phyloP scores from a whole-genome alignment of 2,329 filamentous ascomycete species.

The Chalaropsis thielavioides region DNA sequence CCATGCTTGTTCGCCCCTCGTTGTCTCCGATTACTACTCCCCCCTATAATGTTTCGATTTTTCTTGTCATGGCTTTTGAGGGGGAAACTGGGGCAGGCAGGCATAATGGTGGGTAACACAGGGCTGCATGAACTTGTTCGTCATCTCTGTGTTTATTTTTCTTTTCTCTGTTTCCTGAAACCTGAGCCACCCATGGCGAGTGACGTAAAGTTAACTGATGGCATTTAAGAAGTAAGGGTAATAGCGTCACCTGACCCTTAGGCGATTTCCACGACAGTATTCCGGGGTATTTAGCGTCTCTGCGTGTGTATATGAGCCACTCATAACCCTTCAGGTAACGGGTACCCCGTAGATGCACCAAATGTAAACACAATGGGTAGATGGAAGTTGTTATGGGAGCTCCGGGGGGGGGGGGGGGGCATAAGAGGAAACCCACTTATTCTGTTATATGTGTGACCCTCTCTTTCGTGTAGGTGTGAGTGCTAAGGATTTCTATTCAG shows the following conservation, averaged over 20 bases:
- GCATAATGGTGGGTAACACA: background rate
- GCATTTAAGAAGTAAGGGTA: background rate
- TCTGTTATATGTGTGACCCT: too few species aligned
- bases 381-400: too few species aligned
- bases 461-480: too few species aligned
- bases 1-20: background rate
- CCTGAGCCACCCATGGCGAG: background rate
- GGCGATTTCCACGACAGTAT: background rate
- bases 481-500: too few species aligned
- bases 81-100: background rate
- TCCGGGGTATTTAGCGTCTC: background rate
- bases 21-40: too few species aligned
- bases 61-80: background rate
- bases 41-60: too few species aligned
- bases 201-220: background rate
- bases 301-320: background rate
- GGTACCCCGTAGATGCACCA: too few species aligned
- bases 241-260: background rate
- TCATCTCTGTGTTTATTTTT: background rate
- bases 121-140: background rate
- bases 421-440: too few species aligned
- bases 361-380: too few species aligned
- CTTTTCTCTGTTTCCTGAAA: background rate
- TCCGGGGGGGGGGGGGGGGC: too few species aligned
- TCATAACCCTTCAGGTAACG: too few species aligned